Evolutionary conservation across 129 eudicot genomes (phyloP), one percentile per base, ranked within the genome.

Genomic region (Tagetes patula): DNA sequence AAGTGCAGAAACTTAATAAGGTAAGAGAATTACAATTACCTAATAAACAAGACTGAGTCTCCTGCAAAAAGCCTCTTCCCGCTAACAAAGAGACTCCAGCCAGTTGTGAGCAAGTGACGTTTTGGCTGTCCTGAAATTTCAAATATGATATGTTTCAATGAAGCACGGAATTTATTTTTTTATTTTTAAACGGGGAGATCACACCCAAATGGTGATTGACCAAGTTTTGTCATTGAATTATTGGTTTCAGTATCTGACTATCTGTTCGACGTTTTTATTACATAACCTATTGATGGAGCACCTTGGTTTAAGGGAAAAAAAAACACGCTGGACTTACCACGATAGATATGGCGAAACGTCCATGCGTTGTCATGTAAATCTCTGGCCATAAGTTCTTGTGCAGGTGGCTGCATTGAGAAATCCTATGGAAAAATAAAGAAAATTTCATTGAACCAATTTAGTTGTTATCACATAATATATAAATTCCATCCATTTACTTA

Each of bases 61-160:
- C 97, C 99, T 1, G 99, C 99, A 78, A 88, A 72, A 81, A 95
- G 88, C 82, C 97, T 81, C 82, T 95, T 95, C 32, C 93, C 99
- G 47, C 96, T 81, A 48, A 95, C 97, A 76, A 95, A 90, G 50
- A 90, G 84, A 80, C 99, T 95, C 99, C 99, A 95, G 27, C 99
- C 99, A 0, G 97, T 95, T 12, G 99, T 95, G 48, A 95, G 94
- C 84, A 95, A 84, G 80, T 95, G 99, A 52, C 97, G 88, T 79
- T 95, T 95, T 40, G 99, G 99, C 79, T 95, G 99, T 69, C 99
- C 99, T 95, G 66, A 32, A 73, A 59, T 27, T 65, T 14, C 33
- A 84, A 69, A 12, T 80, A 73, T 13, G 64, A 48, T 49, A 59
- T 46, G 69, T 66, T 56, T 61, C 45, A 50, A 46, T 39, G 12